A percentile compares a stretch with the other conserved stretches of the same genome.
Conservation (phyloP, 345 rosid species). For the Linum usitatissimum region DNA sequence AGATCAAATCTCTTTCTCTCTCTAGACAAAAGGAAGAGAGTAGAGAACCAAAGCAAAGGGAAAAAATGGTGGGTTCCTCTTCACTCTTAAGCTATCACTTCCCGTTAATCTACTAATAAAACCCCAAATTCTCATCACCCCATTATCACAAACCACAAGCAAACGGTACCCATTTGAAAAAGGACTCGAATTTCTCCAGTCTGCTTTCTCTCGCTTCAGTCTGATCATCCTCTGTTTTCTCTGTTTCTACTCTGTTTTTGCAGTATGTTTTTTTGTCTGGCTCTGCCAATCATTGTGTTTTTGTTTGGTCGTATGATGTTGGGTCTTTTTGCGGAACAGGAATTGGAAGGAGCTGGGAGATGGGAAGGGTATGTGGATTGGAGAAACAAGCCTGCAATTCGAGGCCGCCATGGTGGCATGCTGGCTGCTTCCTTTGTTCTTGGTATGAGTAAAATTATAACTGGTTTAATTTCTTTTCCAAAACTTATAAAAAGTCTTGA, state of each 20-base stretch:
- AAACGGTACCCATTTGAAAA: not conserved
- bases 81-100: not conserved
- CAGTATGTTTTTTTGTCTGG: not conserved
- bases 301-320: not conserved
- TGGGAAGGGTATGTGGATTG: slow-evolving; percentile 86
- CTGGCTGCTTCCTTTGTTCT: slow-evolving; percentile 57
- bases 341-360: slow-evolving; percentile 18
- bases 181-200: no score
- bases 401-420: slow-evolving; percentile 68
- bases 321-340: slow-evolving; percentile 27
- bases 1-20: no score
- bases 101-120: not conserved
- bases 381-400: slow-evolving; percentile 52
- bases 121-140: not conserved
- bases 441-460: slow-evolving; percentile 23
- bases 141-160: not conserved
- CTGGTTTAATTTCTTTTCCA: no score
- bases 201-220: no score
- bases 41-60: not conserved
- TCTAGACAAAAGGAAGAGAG: no score
- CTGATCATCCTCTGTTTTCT: slow-evolving; percentile 1
- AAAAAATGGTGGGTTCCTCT: slow-evolving; percentile 50
- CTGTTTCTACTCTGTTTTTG: slow-evolving; percentile 1
- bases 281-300: not conserved
- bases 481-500: no score